phyloP scores from a whole-genome alignment of 306 rosid species.

The Gastrolobium bilobum region DNA sequence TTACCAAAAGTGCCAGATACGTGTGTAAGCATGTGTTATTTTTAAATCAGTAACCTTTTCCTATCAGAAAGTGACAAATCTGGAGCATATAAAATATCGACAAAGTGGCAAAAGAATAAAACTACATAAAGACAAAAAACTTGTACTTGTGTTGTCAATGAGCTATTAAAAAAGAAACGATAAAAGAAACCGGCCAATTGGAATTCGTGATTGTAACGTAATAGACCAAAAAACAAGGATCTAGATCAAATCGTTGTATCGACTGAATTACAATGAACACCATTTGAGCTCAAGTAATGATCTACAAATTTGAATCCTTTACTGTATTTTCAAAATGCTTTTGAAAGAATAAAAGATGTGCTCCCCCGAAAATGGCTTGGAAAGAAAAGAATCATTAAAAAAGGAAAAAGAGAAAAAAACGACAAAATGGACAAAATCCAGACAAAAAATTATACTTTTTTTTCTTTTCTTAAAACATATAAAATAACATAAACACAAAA shows the following conservation, averaged over 20 bases:
- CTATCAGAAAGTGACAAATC: constrained; percentile 46
- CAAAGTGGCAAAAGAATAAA: constrained; percentile 40
- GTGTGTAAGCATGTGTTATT: constrained; percentile 4
- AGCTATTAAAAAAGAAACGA: constrained; percentile 4
- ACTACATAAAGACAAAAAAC: constrained; percentile 1
- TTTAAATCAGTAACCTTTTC: not conserved
- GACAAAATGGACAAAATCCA: constrained; percentile 44
- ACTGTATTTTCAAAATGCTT: not conserved
- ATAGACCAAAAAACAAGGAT: constrained; percentile 33
- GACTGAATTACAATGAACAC: not conserved
- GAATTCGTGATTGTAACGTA: constrained; percentile 20
- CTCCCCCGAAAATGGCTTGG: not conserved
- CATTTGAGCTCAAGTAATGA: constrained; percentile 24
- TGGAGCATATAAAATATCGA: constrained; percentile 40
- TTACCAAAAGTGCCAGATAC: not conserved
- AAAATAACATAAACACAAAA: not conserved
- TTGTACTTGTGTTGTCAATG: constrained; percentile 22
- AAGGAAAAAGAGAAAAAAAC: not conserved
- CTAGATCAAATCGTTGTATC: constrained; percentile 34
- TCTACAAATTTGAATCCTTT: not conserved
- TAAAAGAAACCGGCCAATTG: constrained; percentile 7
- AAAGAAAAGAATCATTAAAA: constrained; percentile 11
- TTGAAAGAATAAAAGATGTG: not conserved
- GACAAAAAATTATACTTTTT: constrained; percentile 42
- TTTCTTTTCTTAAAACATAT: not conserved